phyloP scores from a whole-genome alignment of 208 protist genomes.

The Herpetomonas muscarum region DNA sequence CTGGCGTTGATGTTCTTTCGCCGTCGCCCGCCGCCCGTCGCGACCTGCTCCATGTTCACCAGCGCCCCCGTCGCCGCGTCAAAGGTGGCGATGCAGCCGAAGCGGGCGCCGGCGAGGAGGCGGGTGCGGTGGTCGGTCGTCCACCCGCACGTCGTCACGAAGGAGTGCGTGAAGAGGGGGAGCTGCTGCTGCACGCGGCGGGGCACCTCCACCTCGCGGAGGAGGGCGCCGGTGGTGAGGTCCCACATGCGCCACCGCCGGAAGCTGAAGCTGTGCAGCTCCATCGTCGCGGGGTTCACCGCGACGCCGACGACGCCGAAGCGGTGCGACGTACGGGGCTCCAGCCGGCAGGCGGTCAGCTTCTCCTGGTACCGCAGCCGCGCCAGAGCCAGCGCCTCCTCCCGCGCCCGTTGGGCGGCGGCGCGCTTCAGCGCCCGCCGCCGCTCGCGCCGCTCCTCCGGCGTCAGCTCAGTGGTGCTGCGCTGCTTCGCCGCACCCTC shows the following conservation, averaged over 20 bases:
- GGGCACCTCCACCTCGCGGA: conserved; percentile 33
- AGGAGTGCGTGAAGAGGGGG: conserved; percentile 29
- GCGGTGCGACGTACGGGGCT: conserved; percentile 36
- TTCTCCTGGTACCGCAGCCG: conserved; percentile 12
- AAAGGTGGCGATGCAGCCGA: conserved; percentile 56
- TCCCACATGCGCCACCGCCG: conserved; percentile 64
- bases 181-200: conserved; percentile 41
- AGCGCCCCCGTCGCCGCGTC: conserved; percentile 45
- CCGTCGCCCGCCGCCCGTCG: neutral
- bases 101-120: conserved; percentile 56
- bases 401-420: neutral
- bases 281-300: conserved; percentile 19
- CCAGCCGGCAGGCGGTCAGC: conserved; percentile 25
- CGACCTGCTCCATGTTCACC: conserved; percentile 46
- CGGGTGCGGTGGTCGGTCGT: conserved; percentile 47
- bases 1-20: neutral
- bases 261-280: conserved; percentile 70
- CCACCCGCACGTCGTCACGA: conserved; percentile 54
- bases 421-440: neutral
- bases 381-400: conserved; percentile 5
- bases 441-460: conserved; percentile 2
- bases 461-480: no score
- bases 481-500: no score
- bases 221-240: conserved; percentile 34
- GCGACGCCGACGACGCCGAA: conserved; percentile 36